These are phyloP conservation scores for Fraxinus cuspidata DNA, from an alignment of 257 asterid genomes.

Conservation along the genomic window DNA sequence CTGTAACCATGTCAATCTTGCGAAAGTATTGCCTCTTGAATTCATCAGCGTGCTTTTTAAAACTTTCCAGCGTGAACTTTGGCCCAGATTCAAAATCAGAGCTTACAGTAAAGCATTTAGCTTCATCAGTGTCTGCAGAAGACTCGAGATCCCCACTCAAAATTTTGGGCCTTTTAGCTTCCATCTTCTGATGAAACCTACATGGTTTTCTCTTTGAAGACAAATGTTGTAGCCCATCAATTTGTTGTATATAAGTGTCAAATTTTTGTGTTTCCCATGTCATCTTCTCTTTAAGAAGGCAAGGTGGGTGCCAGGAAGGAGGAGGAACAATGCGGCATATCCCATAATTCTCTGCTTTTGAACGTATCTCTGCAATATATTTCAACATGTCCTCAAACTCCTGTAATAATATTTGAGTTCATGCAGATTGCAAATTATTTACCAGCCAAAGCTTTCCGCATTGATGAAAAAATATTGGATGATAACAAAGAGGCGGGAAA, in stretches of 20 bases:
- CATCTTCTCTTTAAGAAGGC: slow-evolving; percentile 41
- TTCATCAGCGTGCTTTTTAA: slow-evolving; percentile 67
- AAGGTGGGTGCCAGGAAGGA: slow-evolving; percentile 69
- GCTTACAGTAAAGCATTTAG: slow-evolving; percentile 20
- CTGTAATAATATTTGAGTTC: slow-evolving; percentile 53
- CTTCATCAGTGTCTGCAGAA: slow-evolving; percentile 34
- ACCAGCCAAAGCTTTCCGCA: slow-evolving; percentile 28
- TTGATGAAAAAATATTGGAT: slow-evolving; percentile 18
- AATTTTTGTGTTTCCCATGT: slow-evolving; percentile 53
- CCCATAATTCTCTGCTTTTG: slow-evolving; percentile 63
- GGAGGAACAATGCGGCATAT: slow-evolving; percentile 97
- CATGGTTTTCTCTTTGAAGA: slow-evolving; percentile 35
- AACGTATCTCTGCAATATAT: slow-evolving; percentile 66
- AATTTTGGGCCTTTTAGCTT: slow-evolving; percentile 37
- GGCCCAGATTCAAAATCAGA: slow-evolving; percentile 56
- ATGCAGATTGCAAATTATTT: slow-evolving; percentile 31
- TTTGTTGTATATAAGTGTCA: slow-evolving; percentile 49
- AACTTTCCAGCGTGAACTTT: slow-evolving; percentile 55
- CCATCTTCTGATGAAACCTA: slow-evolving; percentile 34
- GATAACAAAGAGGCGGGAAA: slow-evolving; percentile 12
- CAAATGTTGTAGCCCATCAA: slow-evolving; percentile 46
- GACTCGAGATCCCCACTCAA: slow-evolving; percentile 24
- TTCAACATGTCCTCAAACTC: slow-evolving; percentile 77
- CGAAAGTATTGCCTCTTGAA: slow-evolving; percentile 70
- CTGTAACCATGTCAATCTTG: slow-evolving; percentile 29